A percentile compares a stretch with the other conserved stretches of the same genome.
Evolutionary conservation across 1,284 basidiomycete genomes (phyloP).

Genomic region (Exsudoporus floridanus): DNA sequence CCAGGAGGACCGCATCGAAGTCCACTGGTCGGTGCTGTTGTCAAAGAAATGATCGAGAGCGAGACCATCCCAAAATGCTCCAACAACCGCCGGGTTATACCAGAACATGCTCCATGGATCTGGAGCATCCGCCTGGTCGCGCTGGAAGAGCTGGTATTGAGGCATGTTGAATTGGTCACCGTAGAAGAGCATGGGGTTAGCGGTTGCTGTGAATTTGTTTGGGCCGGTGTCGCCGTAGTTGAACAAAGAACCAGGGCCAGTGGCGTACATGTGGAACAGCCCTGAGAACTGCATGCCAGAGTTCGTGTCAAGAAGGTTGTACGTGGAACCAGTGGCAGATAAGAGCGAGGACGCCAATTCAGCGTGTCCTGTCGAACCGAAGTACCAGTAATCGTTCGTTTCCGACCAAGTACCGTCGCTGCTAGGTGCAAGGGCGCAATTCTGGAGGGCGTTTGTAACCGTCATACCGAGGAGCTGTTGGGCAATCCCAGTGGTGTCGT

Average conservation of each 20-base stretch:
- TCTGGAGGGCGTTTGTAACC: conserved; percentile 72
- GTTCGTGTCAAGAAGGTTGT: conserved; percentile 72
- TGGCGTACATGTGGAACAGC: conserved; percentile 88
- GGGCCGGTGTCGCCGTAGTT: conserved; percentile 93
- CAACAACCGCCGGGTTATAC: conserved; percentile 83
- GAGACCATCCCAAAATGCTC: conserved; percentile 90
- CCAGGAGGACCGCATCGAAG: conserved; percentile 90
- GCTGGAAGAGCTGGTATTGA: conserved; percentile 84
- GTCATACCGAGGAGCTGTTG: conserved; percentile 66
- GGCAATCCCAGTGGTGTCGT: conserved; percentile 79
- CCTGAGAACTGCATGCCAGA: conserved; percentile 74
- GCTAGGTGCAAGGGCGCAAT: conserved; percentile 70
- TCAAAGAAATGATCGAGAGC: conserved; percentile 84
- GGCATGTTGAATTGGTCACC: conserved; percentile 68
- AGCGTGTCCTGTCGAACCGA: conserved; percentile 90
- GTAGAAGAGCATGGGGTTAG: conserved; percentile 76
- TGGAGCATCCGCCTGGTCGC: conserved; percentile 84
- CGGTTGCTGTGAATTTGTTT: conserved; percentile 89
- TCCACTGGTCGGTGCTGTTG: conserved; percentile 76
- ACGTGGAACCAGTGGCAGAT: conserved; percentile 84
- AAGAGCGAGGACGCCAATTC: conserved; percentile 85
- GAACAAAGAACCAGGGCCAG: conserved; percentile 86
- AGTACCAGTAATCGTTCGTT: conserved; percentile 96
- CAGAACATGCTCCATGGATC: conserved; percentile 98
- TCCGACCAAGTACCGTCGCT: conserved; percentile 93